Percentiles rank a stretch among this genome's conserved stretches.
phyloP scores from a whole-genome alignment of 2,329 filamentous ascomycete species.

The Hysterium pulicare region DNA sequence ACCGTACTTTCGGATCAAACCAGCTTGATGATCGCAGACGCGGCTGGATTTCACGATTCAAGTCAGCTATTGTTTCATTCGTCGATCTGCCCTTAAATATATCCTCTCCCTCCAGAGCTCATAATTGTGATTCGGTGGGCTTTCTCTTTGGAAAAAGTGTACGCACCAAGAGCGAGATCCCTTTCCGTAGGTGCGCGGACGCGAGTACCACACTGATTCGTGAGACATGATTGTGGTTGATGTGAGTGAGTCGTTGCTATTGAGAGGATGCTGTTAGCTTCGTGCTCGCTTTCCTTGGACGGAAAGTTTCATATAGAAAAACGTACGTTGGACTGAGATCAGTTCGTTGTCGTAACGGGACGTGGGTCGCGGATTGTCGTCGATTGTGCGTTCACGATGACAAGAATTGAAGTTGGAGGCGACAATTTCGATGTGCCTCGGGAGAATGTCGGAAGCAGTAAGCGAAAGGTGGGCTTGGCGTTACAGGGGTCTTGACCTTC shows the following conservation, averaged over 20 bases:
- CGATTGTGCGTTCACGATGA: too few relatives aligned
- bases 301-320: too few relatives aligned
- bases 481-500: too few relatives aligned
- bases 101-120: constrained; percentile 9
- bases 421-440: constrained; percentile 23
- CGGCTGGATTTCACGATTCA: constrained; percentile 51
- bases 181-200: constrained; percentile 96
- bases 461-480: constrained; percentile 14
- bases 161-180: constrained; percentile 89
- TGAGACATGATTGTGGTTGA: constrained; percentile 65
- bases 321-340: too few relatives aligned
- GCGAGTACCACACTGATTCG: constrained; percentile 99
- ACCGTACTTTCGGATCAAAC: constrained; percentile 99
- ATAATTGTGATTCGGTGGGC: constrained; percentile 19
- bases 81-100: constrained; percentile 2
- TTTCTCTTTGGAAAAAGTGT: constrained; percentile 8
- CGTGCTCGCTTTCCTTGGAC: too few relatives aligned
- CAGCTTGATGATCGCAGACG: constrained; percentile 90
- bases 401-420: constrained; percentile 10
- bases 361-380: constrained; percentile 10
- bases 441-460: constrained; percentile 21
- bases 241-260: constrained; percentile 27
- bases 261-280: too few relatives aligned
- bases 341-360: too few relatives aligned
- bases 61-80: constrained; percentile 22